Evolutionary conservation across 768 basidiomycete genomes (phyloP).

Genomic region (Boletus sensibilis): DNA sequence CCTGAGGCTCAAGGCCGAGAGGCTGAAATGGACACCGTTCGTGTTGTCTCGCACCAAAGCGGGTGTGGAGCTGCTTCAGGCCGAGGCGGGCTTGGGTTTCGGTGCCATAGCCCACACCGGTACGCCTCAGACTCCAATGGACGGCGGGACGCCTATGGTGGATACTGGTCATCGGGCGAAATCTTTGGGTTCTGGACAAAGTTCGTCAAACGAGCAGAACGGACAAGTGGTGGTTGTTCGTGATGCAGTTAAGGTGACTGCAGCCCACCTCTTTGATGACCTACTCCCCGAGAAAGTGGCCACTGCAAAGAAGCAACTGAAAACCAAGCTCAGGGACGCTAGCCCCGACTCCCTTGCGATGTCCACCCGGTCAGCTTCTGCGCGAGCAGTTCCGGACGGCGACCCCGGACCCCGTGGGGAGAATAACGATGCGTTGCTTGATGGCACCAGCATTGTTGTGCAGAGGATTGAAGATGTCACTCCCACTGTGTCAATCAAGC

Average conservation of each 20-base stretch:
- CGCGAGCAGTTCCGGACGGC: constrained; percentile 13
- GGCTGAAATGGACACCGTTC: constrained; percentile 94
- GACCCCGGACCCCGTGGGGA: constrained; percentile 10
- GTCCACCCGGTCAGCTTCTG: constrained; percentile 22
- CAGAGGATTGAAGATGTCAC: constrained; percentile 6
- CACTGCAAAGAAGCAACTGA: constrained; percentile 22
- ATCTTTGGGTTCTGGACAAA: constrained; percentile 13
- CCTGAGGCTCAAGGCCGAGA: constrained; percentile 71
- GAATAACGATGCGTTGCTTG: constrained; percentile 7
- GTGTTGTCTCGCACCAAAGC: constrained; percentile 52
- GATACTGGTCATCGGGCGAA: constrained; percentile 19
- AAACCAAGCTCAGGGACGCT: constrained; percentile 13
- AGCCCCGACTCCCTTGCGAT: constrained; percentile 16
- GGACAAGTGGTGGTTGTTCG: constrained; percentile 8
- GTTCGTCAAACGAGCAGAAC: constrained; percentile 14
- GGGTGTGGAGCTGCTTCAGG: constrained; percentile 29
- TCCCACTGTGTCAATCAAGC: constrained; percentile 26
- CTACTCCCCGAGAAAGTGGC: constrained; percentile 14
- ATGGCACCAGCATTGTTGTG: neutral
- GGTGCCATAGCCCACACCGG: constrained; percentile 5
- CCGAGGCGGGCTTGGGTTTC: constrained; percentile 14
- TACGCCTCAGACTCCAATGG: constrained; percentile 19
- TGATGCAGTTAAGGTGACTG: constrained; percentile 17
- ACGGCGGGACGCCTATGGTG: constrained; percentile 23
- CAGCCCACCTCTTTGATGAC: constrained; percentile 35